Percentiles rank a stretch among this genome's conserved stretches.
Conservation (phyloP, 208 protist genomes). For the Acanthamoeba lenticulata region DNA sequence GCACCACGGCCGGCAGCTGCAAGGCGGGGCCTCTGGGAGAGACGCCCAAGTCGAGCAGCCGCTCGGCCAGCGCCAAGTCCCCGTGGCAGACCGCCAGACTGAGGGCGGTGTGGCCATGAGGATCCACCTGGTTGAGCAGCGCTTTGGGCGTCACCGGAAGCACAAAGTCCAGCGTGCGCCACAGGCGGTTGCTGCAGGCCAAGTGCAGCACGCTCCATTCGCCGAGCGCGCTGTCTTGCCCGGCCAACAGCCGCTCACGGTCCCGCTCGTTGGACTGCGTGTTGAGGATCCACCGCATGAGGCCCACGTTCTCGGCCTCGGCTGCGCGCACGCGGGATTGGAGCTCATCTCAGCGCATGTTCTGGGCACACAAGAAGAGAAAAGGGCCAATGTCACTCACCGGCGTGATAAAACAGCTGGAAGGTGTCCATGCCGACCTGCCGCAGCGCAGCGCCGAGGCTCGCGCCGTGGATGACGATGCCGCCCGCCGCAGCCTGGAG, state of each 20-base stretch:
- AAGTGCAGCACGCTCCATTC: background rate
- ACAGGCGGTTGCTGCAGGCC: background rate
- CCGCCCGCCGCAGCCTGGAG: background rate
- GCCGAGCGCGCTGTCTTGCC: background rate
- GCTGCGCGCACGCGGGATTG: background rate
- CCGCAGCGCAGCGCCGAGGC: background rate
- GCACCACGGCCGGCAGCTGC: background rate
- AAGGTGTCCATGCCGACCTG: background rate
- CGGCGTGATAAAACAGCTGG: background rate
- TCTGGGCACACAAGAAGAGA: background rate
- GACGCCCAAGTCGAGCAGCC: background rate
- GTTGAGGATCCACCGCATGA: background rate
- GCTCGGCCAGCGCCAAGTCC: background rate
- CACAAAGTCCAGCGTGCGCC: background rate
- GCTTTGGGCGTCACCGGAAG: background rate
- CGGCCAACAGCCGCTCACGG: background rate
- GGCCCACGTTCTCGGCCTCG: background rate
- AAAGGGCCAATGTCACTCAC: background rate
- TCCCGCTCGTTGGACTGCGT: background rate
- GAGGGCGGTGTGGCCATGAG: background rate
- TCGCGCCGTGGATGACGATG: background rate
- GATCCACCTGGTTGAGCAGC: background rate
- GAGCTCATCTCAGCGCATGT: background rate
- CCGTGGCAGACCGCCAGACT: background rate
- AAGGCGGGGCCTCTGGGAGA: background rate